Evolutionary conservation across 1,284 basidiomycete genomes (phyloP), one percentile per base, ranked within the genome.

Genomic region (Trametes hirsuta): DNA sequence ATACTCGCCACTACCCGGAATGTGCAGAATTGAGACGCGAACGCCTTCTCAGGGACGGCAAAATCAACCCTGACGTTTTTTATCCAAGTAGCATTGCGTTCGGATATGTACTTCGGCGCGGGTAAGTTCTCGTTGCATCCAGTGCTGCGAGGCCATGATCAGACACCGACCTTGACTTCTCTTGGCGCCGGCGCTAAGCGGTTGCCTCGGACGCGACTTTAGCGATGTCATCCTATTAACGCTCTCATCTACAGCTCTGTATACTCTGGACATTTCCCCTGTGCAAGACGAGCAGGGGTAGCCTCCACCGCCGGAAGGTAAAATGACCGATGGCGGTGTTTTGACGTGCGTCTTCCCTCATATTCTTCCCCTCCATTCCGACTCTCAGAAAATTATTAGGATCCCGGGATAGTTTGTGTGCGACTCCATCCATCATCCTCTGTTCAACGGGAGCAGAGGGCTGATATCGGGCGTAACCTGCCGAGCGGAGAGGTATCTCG

Each of bases 341-440:
- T 11, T 63, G 11, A 44, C 55, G 58, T 63, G 34, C 45, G 62
- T 59, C 2, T 52, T 36, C 4, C 22, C 3, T 8, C 30, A 30
- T 14, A 4, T 18, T 15, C 44, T 40, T 24, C n/a, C 45, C 2
- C 34, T 4, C 8, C 6, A 35, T 25, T 22, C 6, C 18, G 18
- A 6, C 14, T 42, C 9, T 35, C 40, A 8, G 15, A 18, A 24
- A 39, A 45, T 8, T 15, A 24, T 22, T 2, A 88, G 86, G 66
- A 84, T 85, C 65, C 85, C 85, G 6, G 82, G 80, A 62, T 81
- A 84, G 6, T 88, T 85, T 74, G 79, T 81, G 65, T 88, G 86
- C 65, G 68, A 75, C 12, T 80, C 88, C 65, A 82, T 76, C 64
- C 12, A 80, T 88, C 65, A 82, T 76, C 64, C 85, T 86, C 11